Evolutionary conservation across 2,329 filamentous ascomycete species (phyloP), one percentile per base, ranked within the genome.

Genomic region (Fusarium tricinctum): DNA sequence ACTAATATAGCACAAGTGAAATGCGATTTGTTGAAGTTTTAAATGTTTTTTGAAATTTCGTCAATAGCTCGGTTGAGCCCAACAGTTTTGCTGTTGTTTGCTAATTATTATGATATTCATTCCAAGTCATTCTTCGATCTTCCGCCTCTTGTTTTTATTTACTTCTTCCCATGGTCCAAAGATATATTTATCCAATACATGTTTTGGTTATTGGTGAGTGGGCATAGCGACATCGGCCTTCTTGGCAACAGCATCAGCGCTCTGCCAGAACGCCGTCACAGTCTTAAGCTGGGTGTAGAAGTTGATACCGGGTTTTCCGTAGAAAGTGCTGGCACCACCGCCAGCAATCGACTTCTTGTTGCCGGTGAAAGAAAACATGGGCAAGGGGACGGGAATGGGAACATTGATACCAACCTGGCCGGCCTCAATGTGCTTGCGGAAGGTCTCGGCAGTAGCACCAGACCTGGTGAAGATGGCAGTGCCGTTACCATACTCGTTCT

Each of bases 211-310:
- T 68, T 79, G 76, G 44, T 78, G 80, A 23, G 83, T 87, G 20
- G 95, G 95, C 95, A 98, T 98, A 66, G 92, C 87, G 13, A 97
- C 93, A 74, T 90, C 89, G 17, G 94, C 94, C 86, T 94, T 95
- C 71, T 90, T 92, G 56, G 89, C 90, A 48, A 96, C 87, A 1
- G 93, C 94, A 82, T 97, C 94, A 75, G 94, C 89, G 64, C 87
- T 89, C 76, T 89, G 89, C 96, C 96, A 99, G 78, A 97, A 82
- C 71, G 93, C 91, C 53, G 96, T 99, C 48, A 99, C 96, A 4
- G 96, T 99, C 92, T 99, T 98, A 77, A 92, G 88, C 83, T 98
- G 96, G 5, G 96, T 99, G 81, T 97, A 98, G 78, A 99, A 99
- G 77, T 92, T 90, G 78, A 99, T 81, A 23, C 95, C 96, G 1